These are phyloP conservation scores for Suillus occidentalis DNA, from an alignment of 768 basidiomycete species.

Conservation along the genomic window DNA sequence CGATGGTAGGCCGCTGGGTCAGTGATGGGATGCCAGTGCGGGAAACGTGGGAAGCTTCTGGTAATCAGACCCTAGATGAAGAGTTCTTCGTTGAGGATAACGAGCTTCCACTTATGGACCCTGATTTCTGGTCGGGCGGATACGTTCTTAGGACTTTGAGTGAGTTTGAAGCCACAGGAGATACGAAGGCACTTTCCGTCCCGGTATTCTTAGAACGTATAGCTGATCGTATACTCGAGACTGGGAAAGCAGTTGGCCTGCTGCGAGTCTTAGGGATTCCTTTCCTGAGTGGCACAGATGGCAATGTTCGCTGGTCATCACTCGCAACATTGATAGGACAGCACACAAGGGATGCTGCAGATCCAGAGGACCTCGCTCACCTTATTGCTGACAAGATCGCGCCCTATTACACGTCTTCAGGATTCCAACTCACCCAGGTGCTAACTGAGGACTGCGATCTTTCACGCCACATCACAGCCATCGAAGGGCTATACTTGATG, in stretches of 20 bases:
- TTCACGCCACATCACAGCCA: slow-evolving; percentile 57
- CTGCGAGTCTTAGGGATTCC: slow-evolving; percentile 52
- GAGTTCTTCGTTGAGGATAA: slow-evolving; percentile 84
- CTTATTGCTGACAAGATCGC: slow-evolving; percentile 63
- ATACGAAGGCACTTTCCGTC: slow-evolving; percentile 30
- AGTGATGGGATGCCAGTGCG: slow-evolving; percentile 65
- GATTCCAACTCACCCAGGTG: slow-evolving; percentile 53
- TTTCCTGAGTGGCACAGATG: slow-evolving; percentile 23
- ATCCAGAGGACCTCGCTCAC: slow-evolving; percentile 60
- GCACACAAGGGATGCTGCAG: slow-evolving; percentile 39
- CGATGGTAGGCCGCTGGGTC: slow-evolving; percentile 71
- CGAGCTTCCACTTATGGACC: slow-evolving; percentile 61
- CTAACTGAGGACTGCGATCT: slow-evolving; percentile 67
- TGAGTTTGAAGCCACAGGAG: slow-evolving; percentile 25
- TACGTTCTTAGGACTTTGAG: slow-evolving; percentile 53
- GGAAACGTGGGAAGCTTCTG: slow-evolving; percentile 29
- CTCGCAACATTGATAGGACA: slow-evolving; percentile 43
- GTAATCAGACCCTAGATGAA: slow-evolving; percentile 45
- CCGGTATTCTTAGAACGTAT: slow-evolving; percentile 65
- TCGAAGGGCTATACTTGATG: slow-evolving; percentile 77
- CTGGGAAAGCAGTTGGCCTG: slow-evolving; percentile 78
- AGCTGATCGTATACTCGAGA: slow-evolving; percentile 56
- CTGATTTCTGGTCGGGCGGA: slow-evolving; percentile 79
- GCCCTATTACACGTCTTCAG: slow-evolving; percentile 54
- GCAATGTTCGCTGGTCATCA: slow-evolving; percentile 39